phyloP scores from a whole-genome alignment of 345 rosid species.

The Xanthoceras sorbifolium region DNA sequence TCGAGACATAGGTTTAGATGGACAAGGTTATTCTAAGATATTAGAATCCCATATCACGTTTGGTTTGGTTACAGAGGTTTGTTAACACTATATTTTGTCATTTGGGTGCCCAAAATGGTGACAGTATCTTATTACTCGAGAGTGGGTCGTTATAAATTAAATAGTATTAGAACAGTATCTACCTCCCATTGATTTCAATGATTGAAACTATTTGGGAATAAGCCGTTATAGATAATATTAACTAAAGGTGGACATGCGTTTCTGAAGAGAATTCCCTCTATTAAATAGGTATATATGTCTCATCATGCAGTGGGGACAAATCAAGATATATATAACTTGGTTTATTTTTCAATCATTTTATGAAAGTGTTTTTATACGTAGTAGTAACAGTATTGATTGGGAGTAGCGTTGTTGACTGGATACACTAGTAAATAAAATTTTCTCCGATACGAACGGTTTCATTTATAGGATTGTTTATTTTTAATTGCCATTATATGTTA shows the following conservation, averaged over 20 bases:
- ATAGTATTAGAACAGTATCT: too few species aligned
- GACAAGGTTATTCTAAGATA: too few species aligned
- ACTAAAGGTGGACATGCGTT: neutral
- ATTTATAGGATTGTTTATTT: neutral
- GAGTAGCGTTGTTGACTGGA: neutral
- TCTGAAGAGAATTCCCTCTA: neutral
- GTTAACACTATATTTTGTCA: too few species aligned
- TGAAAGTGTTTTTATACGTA: neutral
- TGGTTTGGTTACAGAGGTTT: neutral
- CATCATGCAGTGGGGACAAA: neutral
- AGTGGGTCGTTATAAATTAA: too few species aligned
- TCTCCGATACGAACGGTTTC: neutral
- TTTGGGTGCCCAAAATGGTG: too few species aligned
- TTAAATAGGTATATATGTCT: neutral
- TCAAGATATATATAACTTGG: neutral
- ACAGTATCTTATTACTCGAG: too few species aligned
- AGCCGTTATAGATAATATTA: neutral
- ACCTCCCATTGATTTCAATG: neutral
- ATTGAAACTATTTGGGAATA: neutral
- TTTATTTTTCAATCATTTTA: neutral
- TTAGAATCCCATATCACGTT: neutral
- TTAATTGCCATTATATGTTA: neutral
- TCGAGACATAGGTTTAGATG: too few species aligned
- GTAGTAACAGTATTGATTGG: neutral
- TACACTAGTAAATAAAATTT: neutral